A percentile compares a stretch with the other conserved stretches of the same genome.
Evolutionary conservation across 495 filamentous ascomycete species (phyloP).

Genomic region (Xylaria acuta): DNA sequence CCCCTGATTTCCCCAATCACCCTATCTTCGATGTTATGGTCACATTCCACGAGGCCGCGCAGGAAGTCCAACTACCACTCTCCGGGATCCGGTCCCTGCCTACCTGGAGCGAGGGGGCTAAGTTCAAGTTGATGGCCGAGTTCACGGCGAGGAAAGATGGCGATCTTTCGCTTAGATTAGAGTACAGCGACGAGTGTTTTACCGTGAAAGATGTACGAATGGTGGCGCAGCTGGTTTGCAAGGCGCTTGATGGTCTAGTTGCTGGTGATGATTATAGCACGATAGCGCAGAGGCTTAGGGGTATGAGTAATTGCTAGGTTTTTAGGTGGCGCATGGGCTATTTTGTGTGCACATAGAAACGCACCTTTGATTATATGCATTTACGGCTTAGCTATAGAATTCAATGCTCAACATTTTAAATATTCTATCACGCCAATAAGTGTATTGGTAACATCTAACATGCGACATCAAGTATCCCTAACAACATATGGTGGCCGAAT

Average conservation of each 20-base stretch:
- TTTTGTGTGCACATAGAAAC: not conserved
- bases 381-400: not conserved
- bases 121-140: slow-evolving; percentile 40
- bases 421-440: not conserved
- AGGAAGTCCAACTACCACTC: slow-evolving; percentile 21
- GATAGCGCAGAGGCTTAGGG: not conserved
- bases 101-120: slow-evolving; percentile 34
- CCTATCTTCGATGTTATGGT: slow-evolving; percentile 44
- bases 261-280: not conserved
- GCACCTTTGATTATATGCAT: not conserved
- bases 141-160: slow-evolving; percentile 24
- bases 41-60: slow-evolving; percentile 37
- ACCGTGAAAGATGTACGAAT: not conserved
- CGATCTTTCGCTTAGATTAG: slow-evolving; percentile 66
- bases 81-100: slow-evolving; percentile 16
- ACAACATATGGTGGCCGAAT: not conserved
- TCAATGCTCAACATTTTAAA: not conserved
- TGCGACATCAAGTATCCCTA: not conserved
- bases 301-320: too few species aligned
- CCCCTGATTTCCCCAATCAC: slow-evolving; percentile 35
- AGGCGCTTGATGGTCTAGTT: not conserved
- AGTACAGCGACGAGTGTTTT: slow-evolving; percentile 48
- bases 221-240: not conserved
- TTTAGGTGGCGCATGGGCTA: not conserved
- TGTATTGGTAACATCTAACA: not conserved